A percentile compares a stretch with the other conserved stretches of the same genome.
Evolutionary conservation across 495 filamentous ascomycete species (phyloP).

Genomic region (Viridothelium virens): DNA sequence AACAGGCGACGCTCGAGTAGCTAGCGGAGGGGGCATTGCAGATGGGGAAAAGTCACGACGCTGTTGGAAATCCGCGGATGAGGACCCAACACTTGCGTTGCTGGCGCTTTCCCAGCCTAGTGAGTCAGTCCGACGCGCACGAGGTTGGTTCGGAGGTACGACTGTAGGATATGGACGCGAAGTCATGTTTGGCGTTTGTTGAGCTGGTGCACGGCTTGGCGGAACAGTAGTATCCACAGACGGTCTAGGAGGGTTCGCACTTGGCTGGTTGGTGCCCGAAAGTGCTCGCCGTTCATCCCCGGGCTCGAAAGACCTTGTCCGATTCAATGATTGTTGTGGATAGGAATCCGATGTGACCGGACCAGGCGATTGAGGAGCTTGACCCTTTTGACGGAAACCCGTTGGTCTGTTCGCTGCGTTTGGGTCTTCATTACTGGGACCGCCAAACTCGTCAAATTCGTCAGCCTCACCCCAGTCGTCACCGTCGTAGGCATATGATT

Average conservation of each 20-base stretch:
- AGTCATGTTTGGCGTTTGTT: background rate
- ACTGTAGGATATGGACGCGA: background rate
- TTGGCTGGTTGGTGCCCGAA: conserved; percentile 6
- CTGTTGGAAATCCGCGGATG: conserved; percentile 28
- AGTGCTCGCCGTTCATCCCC: conserved; percentile 40
- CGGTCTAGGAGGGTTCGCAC: conserved; percentile 4
- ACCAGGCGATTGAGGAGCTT: background rate
- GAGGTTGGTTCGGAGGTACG: background rate
- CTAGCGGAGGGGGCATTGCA: conserved; percentile 34
- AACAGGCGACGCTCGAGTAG: conserved; percentile 28
- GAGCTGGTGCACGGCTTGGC: background rate
- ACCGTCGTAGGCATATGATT: conserved; percentile 78
- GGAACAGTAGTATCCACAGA: background rate
- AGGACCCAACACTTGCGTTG: background rate
- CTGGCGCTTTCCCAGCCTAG: conserved; percentile 3
- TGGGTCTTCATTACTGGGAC: conserved; percentile 46
- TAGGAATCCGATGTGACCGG: background rate
- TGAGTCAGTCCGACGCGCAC: conserved; percentile 1
- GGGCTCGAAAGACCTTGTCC: conserved; percentile 42
- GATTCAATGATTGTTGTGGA: background rate
- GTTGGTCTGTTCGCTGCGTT: conserved; percentile 31
- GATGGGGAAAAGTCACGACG: conserved; percentile 35
- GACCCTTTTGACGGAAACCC: conserved; percentile 14
- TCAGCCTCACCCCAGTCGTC: conserved; percentile 90
- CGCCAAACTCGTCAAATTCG: conserved; percentile 63